Evolutionary conservation across 495 filamentous ascomycete species (phyloP), one percentile per base, ranked within the genome.

Genomic region (Lepraria neglecta): DNA sequence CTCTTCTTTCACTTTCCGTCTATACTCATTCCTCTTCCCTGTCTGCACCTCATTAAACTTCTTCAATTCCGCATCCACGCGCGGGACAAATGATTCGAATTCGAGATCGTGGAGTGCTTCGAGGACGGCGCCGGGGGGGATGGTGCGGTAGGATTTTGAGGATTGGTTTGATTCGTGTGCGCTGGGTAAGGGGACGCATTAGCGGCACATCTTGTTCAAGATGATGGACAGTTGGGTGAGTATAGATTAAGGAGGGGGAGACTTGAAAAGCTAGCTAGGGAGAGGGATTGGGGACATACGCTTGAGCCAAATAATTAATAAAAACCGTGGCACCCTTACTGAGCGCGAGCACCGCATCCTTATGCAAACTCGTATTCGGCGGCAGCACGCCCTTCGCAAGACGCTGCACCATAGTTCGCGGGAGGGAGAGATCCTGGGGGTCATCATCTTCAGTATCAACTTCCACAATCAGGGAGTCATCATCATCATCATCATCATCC

Each of bases 301-400:
- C 80, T 63, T 85, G 82, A 46, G 89, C 87, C 31, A 98, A 75
- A 72, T 96, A 92, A 69, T 84, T 97, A 35, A 97, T 84, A 71
- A 98, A 98, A 0, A 98, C 90, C 3, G 91, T 96, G 4, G 92
- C 91, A 59, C 88, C 87, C 77, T 97, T 97, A 64, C 87, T 88
- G 71, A 98, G 84, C 0, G 95, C 94, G 31, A 94, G 70, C 43
- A 96, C 81, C 4, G 94, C 94, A 73, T 97, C 92, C 64, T 91
- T 95, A 67, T 95, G 90, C 56, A 98, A 89, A 64, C 90, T 88
- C 1, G 94, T 96, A 69, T 97, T 96, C 6, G 92, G 83, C 0
- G 94, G 94, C n/a, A 98, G 81, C n/a, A 96, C 91, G 60, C 90
- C 87, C 79, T 97, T 97, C 3, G 92, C 94, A 6, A 98, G 83